Base-by-base conservation (phyloP, 192 early-diverging fungal species). In the Coemansia sp. region DNA sequence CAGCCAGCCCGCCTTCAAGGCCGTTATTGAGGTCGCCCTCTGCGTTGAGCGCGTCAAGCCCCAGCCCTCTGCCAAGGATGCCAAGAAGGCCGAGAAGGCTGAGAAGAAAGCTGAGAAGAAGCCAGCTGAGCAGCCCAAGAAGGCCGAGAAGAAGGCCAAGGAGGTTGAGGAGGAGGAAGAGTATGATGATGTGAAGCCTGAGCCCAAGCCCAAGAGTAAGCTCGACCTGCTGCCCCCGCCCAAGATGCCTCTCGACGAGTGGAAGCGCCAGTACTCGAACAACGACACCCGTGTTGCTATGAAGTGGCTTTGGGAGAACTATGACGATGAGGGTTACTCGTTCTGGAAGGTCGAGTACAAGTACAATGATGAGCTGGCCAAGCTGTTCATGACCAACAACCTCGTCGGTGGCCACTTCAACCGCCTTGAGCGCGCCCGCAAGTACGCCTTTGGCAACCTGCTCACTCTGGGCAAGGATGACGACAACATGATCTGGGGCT, bases 251-350 rank as follows among this genome's bases (percentile, higher is more conserved):
- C 74, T 98, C 54, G 94, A 98, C 66, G 90, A 91, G 69, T 98
- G 95, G 95, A 98, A 98, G 88, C 91, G 94, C 64, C 89, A 93
- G 84, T 98, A 98, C 89, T 96, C 94, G 61, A 98, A 98, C 91
- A 94, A 95, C 85, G 89, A 95, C 59, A 94, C 94, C 73, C 90
- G 91, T 57, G 87, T 83, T 48, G 95, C 95, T 69, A 84, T 91
- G 77, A 85, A 95, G 81, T 98, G 93, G 92, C 93, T 98, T 84
- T 98, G 95, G 95, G 83, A 93, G 85, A 82, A 96, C 83, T 91
- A 77, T 71, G 94, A 98, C 78, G 73, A 91, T 42, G 78, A 90
- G 48, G 94, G 94, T 73, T 97, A 88, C 91, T 93, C 94, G 45
- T 85, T 97, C 86, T 97, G 89, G 89, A 89, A 90, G 81, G 91